Base-by-base conservation (phyloP, 2,329 filamentous ascomycete genomes). In the Aspergillus bombycis region DNA sequence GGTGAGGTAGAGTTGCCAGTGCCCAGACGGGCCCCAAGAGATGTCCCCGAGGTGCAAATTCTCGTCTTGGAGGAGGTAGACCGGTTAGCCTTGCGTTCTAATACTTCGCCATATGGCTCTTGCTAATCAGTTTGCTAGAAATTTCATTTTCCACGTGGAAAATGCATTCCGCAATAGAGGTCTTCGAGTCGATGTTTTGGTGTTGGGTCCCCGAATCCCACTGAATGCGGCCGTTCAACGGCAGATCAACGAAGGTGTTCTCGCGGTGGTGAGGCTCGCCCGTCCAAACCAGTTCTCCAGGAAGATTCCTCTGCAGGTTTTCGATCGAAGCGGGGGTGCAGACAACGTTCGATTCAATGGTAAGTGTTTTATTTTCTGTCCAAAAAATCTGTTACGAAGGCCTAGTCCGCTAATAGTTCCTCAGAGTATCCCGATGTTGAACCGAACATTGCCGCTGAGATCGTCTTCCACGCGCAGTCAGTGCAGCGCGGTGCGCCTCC, bases 11-110 rank as follows among this genome's bases (percentile, higher is more conserved):
- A 87, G 41, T 81, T 93, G 14, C 89, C 91, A 34, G 86, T 96
- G 9, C 92, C 93, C 50, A 86, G 89, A 61, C 85, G 93, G 62
- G 86, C 88, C 62, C 88, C 91, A 5, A 82, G 85, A 62, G 88
- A 95, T 67, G 89, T 97, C 26, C 94, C 94, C 2, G 93, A 98
- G 70, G 91, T 97, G 19, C 93, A 97, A 75, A 88, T 98, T 34
- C 86, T 97, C 32, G 86, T 96, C 6, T 83, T 94, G 52, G 89
- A 94, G 67, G 89, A 93, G 68, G 85, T 96, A 14, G 88, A 90
- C 63, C 84, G 80, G 82, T 83, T 65, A 67, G 77, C 63, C 23
- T 12, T 28, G n/a, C 14, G 11, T 36, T 28, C 34, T 12, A 48
- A 8, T 14, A n/a, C 11, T 38, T 46, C 28, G 26, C 41, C 16